These are phyloP conservation scores for Phaeotremella skinneri DNA, from an alignment of 768 basidiomycete species.

Conservation along the genomic window DNA sequence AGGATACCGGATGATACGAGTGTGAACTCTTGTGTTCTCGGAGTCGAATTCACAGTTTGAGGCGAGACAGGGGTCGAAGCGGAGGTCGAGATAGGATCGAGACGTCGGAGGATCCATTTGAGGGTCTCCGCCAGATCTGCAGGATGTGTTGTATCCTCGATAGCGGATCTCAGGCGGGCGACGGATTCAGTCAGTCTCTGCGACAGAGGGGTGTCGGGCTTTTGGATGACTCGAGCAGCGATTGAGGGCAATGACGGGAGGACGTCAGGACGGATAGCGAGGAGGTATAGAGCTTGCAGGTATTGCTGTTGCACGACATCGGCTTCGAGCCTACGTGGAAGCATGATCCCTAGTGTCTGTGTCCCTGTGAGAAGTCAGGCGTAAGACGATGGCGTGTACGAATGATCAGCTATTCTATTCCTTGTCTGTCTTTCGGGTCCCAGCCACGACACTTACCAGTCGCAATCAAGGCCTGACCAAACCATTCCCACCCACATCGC, in stretches of 20 bases:
- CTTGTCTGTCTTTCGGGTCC: background rate
- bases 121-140: slow-evolving; percentile 21
- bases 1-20: background rate
- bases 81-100: background rate
- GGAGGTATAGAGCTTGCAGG: slow-evolving; percentile 17
- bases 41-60: slow-evolving; percentile 9
- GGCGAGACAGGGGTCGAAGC: slow-evolving; percentile 2
- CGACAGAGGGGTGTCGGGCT: background rate
- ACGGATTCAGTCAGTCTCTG: slow-evolving; percentile 1
- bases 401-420: background rate
- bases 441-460: slow-evolving; percentile 20
- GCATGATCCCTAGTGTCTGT: slow-evolving; percentile 13
- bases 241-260: slow-evolving; percentile 24
- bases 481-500: slow-evolving; percentile 19
- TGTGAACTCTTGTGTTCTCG: background rate
- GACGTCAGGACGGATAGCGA: slow-evolving; percentile 16
- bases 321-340: slow-evolving; percentile 3
- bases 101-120: slow-evolving; percentile 26
- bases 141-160: slow-evolving; percentile 4
- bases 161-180: slow-evolving; percentile 11
- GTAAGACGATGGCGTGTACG: background rate
- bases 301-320: slow-evolving; percentile 12
- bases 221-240: slow-evolving; percentile 10
- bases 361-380: slow-evolving; percentile 1
- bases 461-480: slow-evolving; percentile 23